phyloP scores from a whole-genome alignment of 257 asterid species.

The Paulownia fortunei region DNA sequence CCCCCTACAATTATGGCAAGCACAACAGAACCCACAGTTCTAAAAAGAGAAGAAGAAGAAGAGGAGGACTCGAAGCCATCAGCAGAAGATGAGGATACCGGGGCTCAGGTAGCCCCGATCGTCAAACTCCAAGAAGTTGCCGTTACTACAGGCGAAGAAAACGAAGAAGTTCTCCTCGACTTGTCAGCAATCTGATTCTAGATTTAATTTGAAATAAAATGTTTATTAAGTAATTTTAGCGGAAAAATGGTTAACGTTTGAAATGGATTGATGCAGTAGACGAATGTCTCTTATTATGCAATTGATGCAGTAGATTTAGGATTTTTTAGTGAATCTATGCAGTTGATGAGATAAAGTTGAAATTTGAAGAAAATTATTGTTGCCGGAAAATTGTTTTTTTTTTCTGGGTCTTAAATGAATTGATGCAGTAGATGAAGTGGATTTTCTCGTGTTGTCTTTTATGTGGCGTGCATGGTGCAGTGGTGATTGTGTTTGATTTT shows the following conservation, averaged over 20 bases:
- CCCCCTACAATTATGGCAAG: conserved; percentile 48
- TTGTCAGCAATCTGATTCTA: conserved; percentile 46
- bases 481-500: not conserved
- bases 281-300: too few relatives aligned
- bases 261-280: not conserved
- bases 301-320: not conserved
- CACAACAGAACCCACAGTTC: conserved; percentile 44
- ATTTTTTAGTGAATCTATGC: not conserved
- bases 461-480: too few relatives aligned
- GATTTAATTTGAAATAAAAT: not conserved
- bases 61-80: conserved; percentile 57
- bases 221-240: not conserved
- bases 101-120: conserved; percentile 83
- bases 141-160: conserved; percentile 83
- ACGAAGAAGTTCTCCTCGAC: conserved; percentile 71
- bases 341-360: not conserved
- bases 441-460: not conserved
- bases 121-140: conserved; percentile 74
- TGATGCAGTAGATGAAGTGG: conserved; percentile 11
- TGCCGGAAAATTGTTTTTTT: not conserved
- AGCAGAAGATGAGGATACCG: conserved; percentile 83
- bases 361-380: not conserved
- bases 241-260: conserved; percentile 1
- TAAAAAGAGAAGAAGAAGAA: conserved; percentile 54
- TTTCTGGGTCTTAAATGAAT: not conserved